These are phyloP conservation scores for Arachnopeziza araneosa DNA, from an alignment of 2,329 filamentous ascomycete genomes.

Conservation along the genomic window DNA sequence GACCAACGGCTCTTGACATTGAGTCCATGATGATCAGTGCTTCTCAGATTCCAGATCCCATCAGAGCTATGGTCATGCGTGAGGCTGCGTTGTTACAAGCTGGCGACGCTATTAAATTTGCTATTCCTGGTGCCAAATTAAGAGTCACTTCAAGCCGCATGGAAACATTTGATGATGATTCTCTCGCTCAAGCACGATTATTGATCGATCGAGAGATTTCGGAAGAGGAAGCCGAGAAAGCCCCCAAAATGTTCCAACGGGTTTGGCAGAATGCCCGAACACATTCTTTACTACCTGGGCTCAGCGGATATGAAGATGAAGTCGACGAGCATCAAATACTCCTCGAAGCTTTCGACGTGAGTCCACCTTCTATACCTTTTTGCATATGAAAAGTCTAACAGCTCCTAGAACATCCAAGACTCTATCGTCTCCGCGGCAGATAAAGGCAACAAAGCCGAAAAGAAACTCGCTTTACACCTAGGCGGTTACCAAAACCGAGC, in stretches of 20 bases:
- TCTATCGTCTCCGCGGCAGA: constrained; percentile 69
- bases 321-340: constrained; percentile 33
- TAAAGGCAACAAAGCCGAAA: constrained; percentile 81
- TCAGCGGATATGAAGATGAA: constrained; percentile 76
- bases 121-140: constrained; percentile 61
- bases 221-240: constrained; percentile 43
- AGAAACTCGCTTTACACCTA: constrained; percentile 81
- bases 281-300: constrained; percentile 63
- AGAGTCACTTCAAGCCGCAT: constrained; percentile 56
- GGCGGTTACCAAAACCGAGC: constrained; percentile 87
- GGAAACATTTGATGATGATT: constrained; percentile 62
- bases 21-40: constrained; percentile 60
- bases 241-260: constrained; percentile 46
- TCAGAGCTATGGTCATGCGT: constrained; percentile 63
- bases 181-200: constrained; percentile 68
- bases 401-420: constrained; percentile 59
- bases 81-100: constrained; percentile 78
- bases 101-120: constrained; percentile 72
- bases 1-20: constrained; percentile 69
- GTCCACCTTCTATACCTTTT: constrained; percentile 25
- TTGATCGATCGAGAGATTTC: constrained; percentile 53
- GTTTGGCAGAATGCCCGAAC: constrained; percentile 49
- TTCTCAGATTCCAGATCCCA: constrained; percentile 53
- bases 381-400: constrained; percentile 14
- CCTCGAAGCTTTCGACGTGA: constrained; percentile 64